Conservation (phyloP, 179 eudicot genomes). For the Beta corolliflora region DNA sequence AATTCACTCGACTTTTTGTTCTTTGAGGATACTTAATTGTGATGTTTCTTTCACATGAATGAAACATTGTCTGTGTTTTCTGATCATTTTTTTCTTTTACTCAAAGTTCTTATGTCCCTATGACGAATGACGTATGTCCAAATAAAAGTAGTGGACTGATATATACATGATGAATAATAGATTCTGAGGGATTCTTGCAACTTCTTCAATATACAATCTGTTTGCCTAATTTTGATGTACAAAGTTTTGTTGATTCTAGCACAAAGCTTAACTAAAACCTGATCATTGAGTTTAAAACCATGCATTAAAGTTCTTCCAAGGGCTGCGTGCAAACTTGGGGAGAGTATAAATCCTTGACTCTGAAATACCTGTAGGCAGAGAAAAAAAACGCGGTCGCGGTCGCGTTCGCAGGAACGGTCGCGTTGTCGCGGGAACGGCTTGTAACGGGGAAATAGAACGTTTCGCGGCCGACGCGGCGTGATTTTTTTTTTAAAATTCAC, state of each 20-base stretch:
- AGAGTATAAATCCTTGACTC: conserved; percentile 34
- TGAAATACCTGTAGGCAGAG: conserved; percentile 51
- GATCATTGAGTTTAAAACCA: background rate
- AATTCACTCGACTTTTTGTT: no score
- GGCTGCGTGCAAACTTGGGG: conserved; percentile 31
- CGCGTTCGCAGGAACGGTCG: no score
- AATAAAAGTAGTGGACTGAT: conserved; percentile 40
- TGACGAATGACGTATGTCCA: conserved; percentile 23
- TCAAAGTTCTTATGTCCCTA: conserved; percentile 2
- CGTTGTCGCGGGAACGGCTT: no score
- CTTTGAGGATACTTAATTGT: no score
- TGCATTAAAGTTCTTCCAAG: background rate
- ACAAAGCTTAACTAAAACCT: no score
- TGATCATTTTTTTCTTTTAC: background rate
- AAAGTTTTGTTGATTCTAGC: background rate
- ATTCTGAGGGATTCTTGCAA: conserved; percentile 29
- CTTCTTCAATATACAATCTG: background rate
- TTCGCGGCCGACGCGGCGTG: no score
- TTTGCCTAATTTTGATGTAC: background rate
- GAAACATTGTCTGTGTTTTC: background rate
- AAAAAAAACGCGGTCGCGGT: no score
- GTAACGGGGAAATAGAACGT: no score
- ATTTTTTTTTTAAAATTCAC: no score
- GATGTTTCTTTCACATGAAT: no score
- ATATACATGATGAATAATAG: conserved; percentile 22